Conservation (phyloP, 257 asterid species). For the Perilla frutescens region DNA sequence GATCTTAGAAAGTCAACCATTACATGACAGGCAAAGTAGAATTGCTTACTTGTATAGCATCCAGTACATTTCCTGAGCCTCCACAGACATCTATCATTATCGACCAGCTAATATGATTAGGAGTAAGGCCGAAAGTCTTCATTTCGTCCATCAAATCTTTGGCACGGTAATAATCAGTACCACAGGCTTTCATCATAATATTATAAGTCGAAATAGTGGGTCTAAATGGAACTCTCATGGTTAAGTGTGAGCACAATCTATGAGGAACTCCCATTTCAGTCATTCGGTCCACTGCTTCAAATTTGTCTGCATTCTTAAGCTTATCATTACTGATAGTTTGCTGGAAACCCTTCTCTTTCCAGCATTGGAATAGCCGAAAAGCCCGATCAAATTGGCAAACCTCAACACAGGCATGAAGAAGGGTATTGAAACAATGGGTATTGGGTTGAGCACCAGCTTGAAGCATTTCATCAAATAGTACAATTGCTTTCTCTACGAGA, state of each 20-base stretch:
- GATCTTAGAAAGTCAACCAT: conserved; percentile 31
- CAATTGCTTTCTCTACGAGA: conserved; percentile 75
- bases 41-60: conserved; percentile 68
- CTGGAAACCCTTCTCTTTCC: conserved; percentile 70
- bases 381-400: conserved; percentile 93
- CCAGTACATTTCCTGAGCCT: conserved; percentile 60
- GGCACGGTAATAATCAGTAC: conserved; percentile 80
- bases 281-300: conserved; percentile 26
- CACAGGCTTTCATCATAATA: conserved; percentile 94
- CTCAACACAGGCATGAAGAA: conserved; percentile 95
- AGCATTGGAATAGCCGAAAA: conserved; percentile 77
- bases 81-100: conserved; percentile 83
- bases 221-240: conserved; percentile 62
- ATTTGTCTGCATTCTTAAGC: conserved; percentile 32
- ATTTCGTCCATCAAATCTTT: conserved; percentile 90
- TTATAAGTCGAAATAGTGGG: conserved; percentile 88
- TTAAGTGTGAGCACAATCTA: conserved; percentile 41
- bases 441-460: conserved; percentile 78
- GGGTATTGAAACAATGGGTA: conserved; percentile 78
- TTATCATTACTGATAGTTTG: conserved; percentile 38
- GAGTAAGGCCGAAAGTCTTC: conserved; percentile 78
- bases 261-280: conserved; percentile 35
- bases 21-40: conserved; percentile 30
- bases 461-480: conserved; percentile 85
- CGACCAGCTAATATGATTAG: conserved; percentile 90